Conservation (phyloP, 2,329 filamentous ascomycete genomes). For the Macroventuria anomochaeta region DNA sequence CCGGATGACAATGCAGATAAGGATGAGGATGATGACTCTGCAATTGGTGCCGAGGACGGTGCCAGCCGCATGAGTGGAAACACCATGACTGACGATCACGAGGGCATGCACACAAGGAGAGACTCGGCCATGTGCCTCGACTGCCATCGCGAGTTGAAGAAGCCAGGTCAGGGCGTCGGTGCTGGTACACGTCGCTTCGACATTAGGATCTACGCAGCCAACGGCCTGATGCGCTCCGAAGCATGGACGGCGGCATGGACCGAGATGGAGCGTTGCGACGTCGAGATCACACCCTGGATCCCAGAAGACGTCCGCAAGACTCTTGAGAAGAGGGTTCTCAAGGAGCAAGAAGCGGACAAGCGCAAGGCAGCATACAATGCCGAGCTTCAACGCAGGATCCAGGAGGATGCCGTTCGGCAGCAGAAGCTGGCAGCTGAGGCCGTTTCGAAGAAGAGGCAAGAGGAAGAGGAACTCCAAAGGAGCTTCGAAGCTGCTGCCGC, state of each 20-base stretch:
- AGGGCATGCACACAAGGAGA: slow-evolving; percentile 27
- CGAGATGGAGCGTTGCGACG: slow-evolving; percentile 98
- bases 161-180: slow-evolving; percentile 44
- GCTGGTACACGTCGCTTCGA: slow-evolving; percentile 66
- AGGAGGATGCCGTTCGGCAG: slow-evolving; percentile 40
- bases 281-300: slow-evolving; percentile 82
- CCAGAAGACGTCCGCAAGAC: slow-evolving; percentile 65
- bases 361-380: slow-evolving; percentile 38
- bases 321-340: slow-evolving; percentile 60
- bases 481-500: slow-evolving; percentile 38
- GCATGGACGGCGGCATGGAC: slow-evolving; percentile 95
- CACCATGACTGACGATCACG: slow-evolving; percentile 43
- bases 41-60: slow-evolving; percentile 47
- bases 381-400: slow-evolving; percentile 41
- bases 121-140: slow-evolving; percentile 57
- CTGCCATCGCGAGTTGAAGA: slow-evolving; percentile 52
- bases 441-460: slow-evolving; percentile 31
- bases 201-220: slow-evolving; percentile 91
- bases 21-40: slow-evolving; percentile 41
- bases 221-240: slow-evolving; percentile 88
- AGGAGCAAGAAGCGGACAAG: slow-evolving; percentile 46
- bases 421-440: slow-evolving; percentile 39
- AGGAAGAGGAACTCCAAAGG: slow-evolving; percentile 36
- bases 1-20: slow-evolving; percentile 48
- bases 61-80: slow-evolving; percentile 46